Evolutionary conservation across 306 rosid genomes (phyloP), one percentile per base, ranked within the genome.

Genomic region (Citrullus colocynthis): DNA sequence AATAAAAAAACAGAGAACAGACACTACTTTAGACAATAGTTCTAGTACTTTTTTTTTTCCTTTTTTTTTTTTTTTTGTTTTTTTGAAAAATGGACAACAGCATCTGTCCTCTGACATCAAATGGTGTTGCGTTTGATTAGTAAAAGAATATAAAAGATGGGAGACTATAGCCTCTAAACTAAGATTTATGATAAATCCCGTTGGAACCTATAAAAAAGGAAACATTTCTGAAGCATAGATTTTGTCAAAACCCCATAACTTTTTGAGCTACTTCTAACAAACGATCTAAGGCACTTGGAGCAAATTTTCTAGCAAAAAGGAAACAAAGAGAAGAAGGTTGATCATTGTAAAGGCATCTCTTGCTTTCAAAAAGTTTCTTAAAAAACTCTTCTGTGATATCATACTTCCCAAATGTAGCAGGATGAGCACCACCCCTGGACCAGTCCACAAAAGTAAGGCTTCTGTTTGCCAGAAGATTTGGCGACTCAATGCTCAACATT

Each of bases 361-460:
- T 85, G 4, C 90, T 79, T 55, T 82, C 83, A 84, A 80, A 74
- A 72, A 88, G 85, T 84, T 80, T 92, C 88, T 87, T 87, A 81
- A 96, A 83, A 85, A 92, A 92, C 64, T 86, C 96, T 74, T 89
- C 92, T 28, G 85, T 90, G 66, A 92, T 88, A 80, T 96, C 99
- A 56, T 70, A 79, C 86, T 90, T 89, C 52, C 99, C 99, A 14
- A 91, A 96, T 5, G 98, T 96, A 80, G 99, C 99, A 0, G 99
- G 99, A 81, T 96, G 99, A 82, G 99, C 99, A 55, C 98, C 99
- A 56, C 98, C 98, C 45, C 99, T 89, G 0, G 99, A 96, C 99
- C 99, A 96, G 80, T 96, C 99, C 28, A 96, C 98, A 72, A 85
- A 92, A 42, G 96, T 89, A 74, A 96, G 91, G 83, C 88, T 96